A percentile compares a stretch with the other conserved stretches of the same genome.
phyloP scores from a whole-genome alignment of 2,329 filamentous ascomycete genomes.

The Hypoxylon sp. region DNA sequence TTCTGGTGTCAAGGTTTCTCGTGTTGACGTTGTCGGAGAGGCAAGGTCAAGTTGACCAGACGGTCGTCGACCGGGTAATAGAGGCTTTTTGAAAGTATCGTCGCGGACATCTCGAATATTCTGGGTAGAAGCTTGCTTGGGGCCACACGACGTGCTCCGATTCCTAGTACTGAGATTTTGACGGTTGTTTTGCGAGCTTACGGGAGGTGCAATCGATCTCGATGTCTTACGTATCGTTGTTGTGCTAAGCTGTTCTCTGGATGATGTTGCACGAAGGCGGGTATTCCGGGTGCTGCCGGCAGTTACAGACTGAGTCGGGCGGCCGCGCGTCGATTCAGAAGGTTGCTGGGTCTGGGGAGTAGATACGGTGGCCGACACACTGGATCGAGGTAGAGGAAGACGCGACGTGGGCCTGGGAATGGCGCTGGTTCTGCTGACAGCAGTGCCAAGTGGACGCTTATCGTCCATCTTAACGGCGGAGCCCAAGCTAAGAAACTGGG shows the following conservation, averaged over 20 bases:
- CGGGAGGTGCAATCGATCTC: constrained; percentile 43
- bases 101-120: constrained; percentile 41
- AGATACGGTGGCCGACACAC: constrained; percentile 32
- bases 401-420: constrained; percentile 54
- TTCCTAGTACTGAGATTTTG: constrained; percentile 41
- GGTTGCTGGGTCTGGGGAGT: constrained; percentile 27
- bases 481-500: constrained; percentile 19
- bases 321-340: constrained; percentile 40
- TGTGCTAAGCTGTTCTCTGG: constrained; percentile 50
- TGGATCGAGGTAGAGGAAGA: constrained; percentile 53
- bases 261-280: constrained; percentile 49
- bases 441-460: constrained; percentile 41
- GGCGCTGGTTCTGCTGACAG: constrained; percentile 45
- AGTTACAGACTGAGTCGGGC: constrained; percentile 41
- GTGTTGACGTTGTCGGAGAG: constrained; percentile 32
- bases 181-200: constrained; percentile 46
- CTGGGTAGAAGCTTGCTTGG: constrained; percentile 34
- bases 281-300: constrained; percentile 41
- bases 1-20: constrained; percentile 32
- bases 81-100: constrained; percentile 46
- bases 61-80: constrained; percentile 44
- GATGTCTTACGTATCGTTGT: constrained; percentile 47
- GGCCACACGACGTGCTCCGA: constrained; percentile 45
- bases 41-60: constrained; percentile 46
- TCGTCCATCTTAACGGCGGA: constrained; percentile 49